Conservation (phyloP, 164 flowering plant genomes). For the Vitis riparia region DNA sequence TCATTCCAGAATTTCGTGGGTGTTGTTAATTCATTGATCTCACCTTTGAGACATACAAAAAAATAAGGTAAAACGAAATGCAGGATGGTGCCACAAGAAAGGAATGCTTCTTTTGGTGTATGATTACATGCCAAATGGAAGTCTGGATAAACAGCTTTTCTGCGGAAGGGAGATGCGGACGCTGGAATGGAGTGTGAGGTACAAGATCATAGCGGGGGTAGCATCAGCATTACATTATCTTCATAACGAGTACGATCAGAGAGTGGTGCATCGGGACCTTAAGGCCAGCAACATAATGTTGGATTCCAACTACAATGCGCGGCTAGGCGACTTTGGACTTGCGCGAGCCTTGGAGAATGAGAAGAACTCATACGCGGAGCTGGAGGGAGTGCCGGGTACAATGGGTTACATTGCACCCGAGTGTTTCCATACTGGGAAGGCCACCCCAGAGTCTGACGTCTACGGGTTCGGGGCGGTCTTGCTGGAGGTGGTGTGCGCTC, state of each 20-base stretch:
- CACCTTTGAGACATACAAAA: too few relatives aligned
- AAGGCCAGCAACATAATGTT: slow-evolving; percentile 50
- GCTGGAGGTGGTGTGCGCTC: slow-evolving; percentile 45
- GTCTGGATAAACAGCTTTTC: slow-evolving; percentile 45
- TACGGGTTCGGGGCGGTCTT: slow-evolving; percentile 48
- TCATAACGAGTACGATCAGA: slow-evolving; percentile 40
- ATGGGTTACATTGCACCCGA: slow-evolving; percentile 60
- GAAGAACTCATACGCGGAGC: slow-evolving; percentile 30
- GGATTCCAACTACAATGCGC: slow-evolving; percentile 36
- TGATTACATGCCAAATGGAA: slow-evolving; percentile 59
- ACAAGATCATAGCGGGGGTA: slow-evolving; percentile 38
- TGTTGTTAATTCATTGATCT: too few relatives aligned
- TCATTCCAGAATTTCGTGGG: too few relatives aligned
- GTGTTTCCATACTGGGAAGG: slow-evolving; percentile 40
- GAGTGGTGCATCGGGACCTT: slow-evolving; percentile 51
- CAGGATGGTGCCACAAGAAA: slow-evolving; percentile 45
- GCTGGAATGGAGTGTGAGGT: slow-evolving; percentile 35
- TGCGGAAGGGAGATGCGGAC: slow-evolving; percentile 1
- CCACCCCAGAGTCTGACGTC: slow-evolving; percentile 43
- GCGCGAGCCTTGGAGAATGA: slow-evolving; percentile 37
- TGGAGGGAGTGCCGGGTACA: slow-evolving; percentile 39
- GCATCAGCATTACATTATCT: slow-evolving; percentile 50
- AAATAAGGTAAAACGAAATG: too few relatives aligned
- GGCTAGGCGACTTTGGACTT: slow-evolving; percentile 50
- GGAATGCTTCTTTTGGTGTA: slow-evolving; percentile 42